Evolutionary conservation across 441 rosid species (phyloP).

Genomic region (Corymbia calophylla): DNA sequence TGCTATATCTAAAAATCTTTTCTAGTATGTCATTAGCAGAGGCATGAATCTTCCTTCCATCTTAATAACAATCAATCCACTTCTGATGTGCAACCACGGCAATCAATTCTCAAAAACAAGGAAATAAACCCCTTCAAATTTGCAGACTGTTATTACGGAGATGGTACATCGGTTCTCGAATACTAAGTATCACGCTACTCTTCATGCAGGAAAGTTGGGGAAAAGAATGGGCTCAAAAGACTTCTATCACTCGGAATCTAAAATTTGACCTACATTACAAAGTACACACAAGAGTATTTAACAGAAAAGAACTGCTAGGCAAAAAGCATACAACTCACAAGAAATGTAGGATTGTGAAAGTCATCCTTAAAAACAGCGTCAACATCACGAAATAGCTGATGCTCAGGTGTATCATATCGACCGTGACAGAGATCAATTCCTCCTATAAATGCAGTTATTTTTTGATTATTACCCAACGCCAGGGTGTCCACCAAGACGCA

Average conservation of each 20-base stretch:
- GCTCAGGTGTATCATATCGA: slow-evolving; percentile 90
- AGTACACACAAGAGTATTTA: neutral
- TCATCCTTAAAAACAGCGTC: slow-evolving; percentile 63
- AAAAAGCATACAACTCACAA: slow-evolving; percentile 36
- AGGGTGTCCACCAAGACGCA: slow-evolving; percentile 85
- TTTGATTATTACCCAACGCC: slow-evolving; percentile 57
- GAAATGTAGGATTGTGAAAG: slow-evolving; percentile 77
- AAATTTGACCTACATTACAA: neutral
- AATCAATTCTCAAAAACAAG: neutral
- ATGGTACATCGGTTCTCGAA: neutral
- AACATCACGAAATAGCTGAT: slow-evolving; percentile 59
- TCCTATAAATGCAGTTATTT: slow-evolving; percentile 85
- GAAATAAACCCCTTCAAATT: neutral
- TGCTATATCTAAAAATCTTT: neutral
- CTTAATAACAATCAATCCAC: neutral
- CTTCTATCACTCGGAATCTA: neutral
- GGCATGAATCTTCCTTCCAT: neutral
- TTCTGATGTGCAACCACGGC: neutral
- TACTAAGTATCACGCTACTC: neutral
- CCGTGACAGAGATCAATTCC: slow-evolving; percentile 94
- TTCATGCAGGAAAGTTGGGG: neutral
- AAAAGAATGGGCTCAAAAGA: neutral
- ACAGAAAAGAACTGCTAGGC: neutral
- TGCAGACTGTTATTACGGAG: neutral
- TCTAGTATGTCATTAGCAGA: neutral